Base-by-base conservation (phyloP, 495 filamentous ascomycete genomes). In the Rhypophila decipiens region DNA sequence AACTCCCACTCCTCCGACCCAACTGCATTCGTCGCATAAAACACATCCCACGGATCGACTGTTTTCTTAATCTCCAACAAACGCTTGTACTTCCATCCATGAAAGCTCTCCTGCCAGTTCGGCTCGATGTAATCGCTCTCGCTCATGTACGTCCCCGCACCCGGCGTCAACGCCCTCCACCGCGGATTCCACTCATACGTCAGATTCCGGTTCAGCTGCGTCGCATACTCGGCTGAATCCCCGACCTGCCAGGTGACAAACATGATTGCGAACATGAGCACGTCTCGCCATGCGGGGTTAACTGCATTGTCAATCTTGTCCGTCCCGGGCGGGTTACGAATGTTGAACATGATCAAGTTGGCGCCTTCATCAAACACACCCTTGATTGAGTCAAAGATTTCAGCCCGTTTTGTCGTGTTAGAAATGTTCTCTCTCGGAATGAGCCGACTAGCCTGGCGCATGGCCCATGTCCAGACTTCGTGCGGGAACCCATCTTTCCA, bases 101-200 rank as follows among this genome's bases (percentile, higher is more conserved):
- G 84, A 60, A 80, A 84, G 3, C 68, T 58, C 60, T 74, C 60
- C 63, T 83, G 73, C 65, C 74, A 83, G 48, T 80, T 54, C 1
- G 79, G 78, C 63, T 84, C 77, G 18, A 67, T 59, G 29, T 74
- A 65, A 54, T 82, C 74, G 2, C 60, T 72, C 56, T 78, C 74
- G 40, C 68, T 71, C 49, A 75, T 44, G 54, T 76, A 77, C 5
- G 68, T 51, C 3, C 72, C 74, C 1, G 59, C 54, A 0, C 63
- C 64, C 0, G 67, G 68, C 20, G 66, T 64, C 15, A 74, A 58
- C 9, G 62, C 66, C 21, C 65, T 47, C 72, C 63, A 64, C 39
- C 52, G 5, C 52, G 53, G 51, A 23, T 7, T 15, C 7, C 5
- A 37, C 35, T 9, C 10, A 5, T 5, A 5, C 35, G 18, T 5